These are phyloP conservation scores for Physcia stellaris DNA, from an alignment of 495 filamentous ascomycete species.

Conservation along the genomic window DNA sequence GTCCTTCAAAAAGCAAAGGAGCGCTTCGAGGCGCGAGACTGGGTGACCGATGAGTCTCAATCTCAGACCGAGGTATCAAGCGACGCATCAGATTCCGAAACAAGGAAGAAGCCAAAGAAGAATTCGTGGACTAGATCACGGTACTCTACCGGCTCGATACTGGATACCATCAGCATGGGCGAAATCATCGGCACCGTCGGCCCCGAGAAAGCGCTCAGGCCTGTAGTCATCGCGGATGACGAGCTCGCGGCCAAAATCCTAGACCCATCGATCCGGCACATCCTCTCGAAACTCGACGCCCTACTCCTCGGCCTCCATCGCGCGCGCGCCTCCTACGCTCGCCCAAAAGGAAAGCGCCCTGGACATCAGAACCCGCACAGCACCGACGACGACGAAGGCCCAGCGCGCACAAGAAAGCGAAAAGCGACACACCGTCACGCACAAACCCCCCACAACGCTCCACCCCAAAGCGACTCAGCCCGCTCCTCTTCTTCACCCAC, in stretches of 20 bases:
- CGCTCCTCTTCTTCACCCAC: background rate
- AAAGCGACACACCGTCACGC: no score
- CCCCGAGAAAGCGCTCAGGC: constrained; percentile 19
- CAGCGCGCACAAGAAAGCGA: no score
- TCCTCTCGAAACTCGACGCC: constrained; percentile 50
- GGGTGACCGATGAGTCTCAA: no score
- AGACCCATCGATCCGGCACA: constrained; percentile 46
- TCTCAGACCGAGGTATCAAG: background rate
- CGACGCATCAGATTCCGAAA: background rate
- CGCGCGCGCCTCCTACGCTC: constrained; percentile 35
- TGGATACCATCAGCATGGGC: background rate
- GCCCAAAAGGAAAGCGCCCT: no score
- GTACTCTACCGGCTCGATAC: background rate
- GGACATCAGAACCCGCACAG: no score
- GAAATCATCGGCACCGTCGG: background rate
- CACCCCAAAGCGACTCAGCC: background rate
- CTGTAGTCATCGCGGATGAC: constrained; percentile 44
- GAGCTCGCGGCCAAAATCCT: constrained; percentile 45
- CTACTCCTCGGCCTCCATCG: constrained; percentile 55
- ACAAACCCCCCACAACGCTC: background rate
- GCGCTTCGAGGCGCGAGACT: constrained; percentile 33
- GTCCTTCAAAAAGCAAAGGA: constrained; percentile 53
- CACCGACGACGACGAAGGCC: background rate
- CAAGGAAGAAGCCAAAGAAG: constrained; percentile 3
- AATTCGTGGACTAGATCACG: constrained; percentile 11